phyloP scores from a whole-genome alignment of 164 flowering plant species.

The Brasenia schreberi region DNA sequence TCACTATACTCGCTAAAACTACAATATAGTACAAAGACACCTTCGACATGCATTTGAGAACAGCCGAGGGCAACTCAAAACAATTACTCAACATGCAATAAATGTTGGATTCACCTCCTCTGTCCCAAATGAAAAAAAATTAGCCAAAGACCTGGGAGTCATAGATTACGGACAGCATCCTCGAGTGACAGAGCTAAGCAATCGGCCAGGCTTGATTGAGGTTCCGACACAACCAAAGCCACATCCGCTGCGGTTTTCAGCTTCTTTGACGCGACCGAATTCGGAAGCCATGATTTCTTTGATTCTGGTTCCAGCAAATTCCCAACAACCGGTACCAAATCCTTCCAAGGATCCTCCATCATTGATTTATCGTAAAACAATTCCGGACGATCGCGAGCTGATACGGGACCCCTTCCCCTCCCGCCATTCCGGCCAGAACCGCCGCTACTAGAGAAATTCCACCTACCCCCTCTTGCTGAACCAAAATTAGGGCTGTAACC shows the following conservation, averaged over 20 bases:
- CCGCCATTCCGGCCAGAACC: slow-evolving; percentile 26
- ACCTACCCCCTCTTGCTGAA: not conserved
- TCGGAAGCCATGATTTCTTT: slow-evolving; percentile 30
- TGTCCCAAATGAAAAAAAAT: not conserved
- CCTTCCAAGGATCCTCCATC: slow-evolving; percentile 80
- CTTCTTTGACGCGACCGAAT: slow-evolving; percentile 23
- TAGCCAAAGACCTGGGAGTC: not conserved
- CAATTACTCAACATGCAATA: not conserved
- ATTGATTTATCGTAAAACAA: slow-evolving; percentile 44
- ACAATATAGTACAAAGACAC: not conserved
- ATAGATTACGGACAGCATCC: slow-evolving; percentile 24
- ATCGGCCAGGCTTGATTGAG: slow-evolving; percentile 53
- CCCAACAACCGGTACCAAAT: slow-evolving; percentile 42
- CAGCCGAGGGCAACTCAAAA: not conserved
- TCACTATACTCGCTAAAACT: not conserved
- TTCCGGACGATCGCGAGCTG: slow-evolving; percentile 25
- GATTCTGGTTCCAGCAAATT: slow-evolving; percentile 3
- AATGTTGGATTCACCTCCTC: not conserved
- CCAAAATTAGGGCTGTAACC: not conserved
- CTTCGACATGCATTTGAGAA: not conserved
- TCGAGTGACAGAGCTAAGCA: slow-evolving; percentile 46
- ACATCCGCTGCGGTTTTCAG: slow-evolving; percentile 17
- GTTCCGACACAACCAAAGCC: slow-evolving; percentile 8
- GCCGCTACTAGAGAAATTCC: slow-evolving; percentile 3
- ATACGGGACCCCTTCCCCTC: slow-evolving; percentile 22